Conservation (phyloP, 306 rosid species). For the Gynostemma pentaphyllum region DNA sequence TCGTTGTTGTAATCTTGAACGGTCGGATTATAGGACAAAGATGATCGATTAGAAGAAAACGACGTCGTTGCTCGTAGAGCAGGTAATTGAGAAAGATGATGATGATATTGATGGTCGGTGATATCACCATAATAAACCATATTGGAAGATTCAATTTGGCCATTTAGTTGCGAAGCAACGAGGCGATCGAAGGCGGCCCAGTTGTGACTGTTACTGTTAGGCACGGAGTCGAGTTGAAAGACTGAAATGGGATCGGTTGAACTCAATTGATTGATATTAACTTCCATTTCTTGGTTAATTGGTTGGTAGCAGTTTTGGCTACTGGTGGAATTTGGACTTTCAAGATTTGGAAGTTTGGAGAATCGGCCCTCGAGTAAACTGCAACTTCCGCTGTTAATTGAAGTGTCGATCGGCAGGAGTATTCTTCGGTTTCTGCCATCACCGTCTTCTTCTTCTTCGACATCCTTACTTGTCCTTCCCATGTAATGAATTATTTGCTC, state of each 20-base stretch:
- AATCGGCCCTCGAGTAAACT: neutral
- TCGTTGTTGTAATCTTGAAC: conserved; percentile 40
- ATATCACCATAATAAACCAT: conserved; percentile 12
- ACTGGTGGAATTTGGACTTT: conserved; percentile 2
- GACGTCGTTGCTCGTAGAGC: conserved; percentile 33
- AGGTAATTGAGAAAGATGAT: conserved; percentile 38
- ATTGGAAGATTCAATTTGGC: conserved; percentile 37
- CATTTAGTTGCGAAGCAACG: conserved; percentile 75
- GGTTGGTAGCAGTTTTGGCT: conserved; percentile 1
- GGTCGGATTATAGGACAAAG: conserved; percentile 12
- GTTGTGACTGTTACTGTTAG: no score
- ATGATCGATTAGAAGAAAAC: conserved; percentile 24
- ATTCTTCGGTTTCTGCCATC: conserved; percentile 16
- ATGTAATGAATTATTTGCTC: conserved; percentile 67
- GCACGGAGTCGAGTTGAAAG: neutral
- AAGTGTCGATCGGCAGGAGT: conserved; percentile 14
- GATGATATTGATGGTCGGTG: conserved; percentile 27
- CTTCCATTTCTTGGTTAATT: neutral
- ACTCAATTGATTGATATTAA: conserved; percentile 21
- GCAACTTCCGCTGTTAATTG: conserved; percentile 6
- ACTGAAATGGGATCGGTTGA: conserved; percentile 12
- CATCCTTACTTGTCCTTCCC: conserved; percentile 38
- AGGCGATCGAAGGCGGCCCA: conserved; percentile 81
- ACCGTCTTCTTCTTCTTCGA: conserved; percentile 34
- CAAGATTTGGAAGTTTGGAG: neutral